Base-by-base conservation (phyloP, 2,329 filamentous ascomycete species). In the Ambrosiella xylebori region DNA sequence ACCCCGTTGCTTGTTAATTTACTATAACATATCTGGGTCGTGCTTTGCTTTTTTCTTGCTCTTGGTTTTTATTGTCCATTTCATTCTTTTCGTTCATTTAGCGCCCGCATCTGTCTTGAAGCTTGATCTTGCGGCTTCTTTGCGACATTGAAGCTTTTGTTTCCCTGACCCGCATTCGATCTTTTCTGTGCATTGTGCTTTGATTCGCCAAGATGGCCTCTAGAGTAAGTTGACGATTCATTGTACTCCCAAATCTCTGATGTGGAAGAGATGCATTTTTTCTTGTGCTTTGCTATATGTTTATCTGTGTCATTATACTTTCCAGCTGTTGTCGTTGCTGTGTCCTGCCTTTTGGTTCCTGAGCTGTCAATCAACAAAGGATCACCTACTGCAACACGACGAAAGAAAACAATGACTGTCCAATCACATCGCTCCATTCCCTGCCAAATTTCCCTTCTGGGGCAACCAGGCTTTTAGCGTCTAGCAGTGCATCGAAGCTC, bases 361-460 rank as follows among this genome's bases (percentile, higher is more conserved):
- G 44, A 47, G n/a, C 44, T 17, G 19, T 37, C 9, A 45, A 44
- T 27, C 36, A 56, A 56, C 36, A 56, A 53, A 58, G 56, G 56
- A 58, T 58, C 49, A 36, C 40, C 39, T 36, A 15, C 41, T 59
- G 57, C 53, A 51, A 35, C 13, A 47, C 44, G 27, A 27, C 2
- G 27, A 27, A 52, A 51, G 37, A 58, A 59, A 52, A 40, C 45
- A 50, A 37, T n/a, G 6, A 35, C 11, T 44, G 39, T 15, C 57
- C 57, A 59, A 59, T 59, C 57, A 59, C 47, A 52, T 36, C 17
- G 51, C 44, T 35, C 17, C 39, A 11, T 59, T 17, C n/a, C n/a
- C n/a, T 19, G 17, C 35, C 57, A 56, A 56, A 59, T 59, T 59
- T 56, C 57, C 57, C 45, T 56, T 59, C 57, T 59, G 17, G 57